Evolutionary conservation across 2,329 filamentous ascomycete genomes (phyloP).

Genomic region (Ophiocordyceps camponoti-leonardi): DNA sequence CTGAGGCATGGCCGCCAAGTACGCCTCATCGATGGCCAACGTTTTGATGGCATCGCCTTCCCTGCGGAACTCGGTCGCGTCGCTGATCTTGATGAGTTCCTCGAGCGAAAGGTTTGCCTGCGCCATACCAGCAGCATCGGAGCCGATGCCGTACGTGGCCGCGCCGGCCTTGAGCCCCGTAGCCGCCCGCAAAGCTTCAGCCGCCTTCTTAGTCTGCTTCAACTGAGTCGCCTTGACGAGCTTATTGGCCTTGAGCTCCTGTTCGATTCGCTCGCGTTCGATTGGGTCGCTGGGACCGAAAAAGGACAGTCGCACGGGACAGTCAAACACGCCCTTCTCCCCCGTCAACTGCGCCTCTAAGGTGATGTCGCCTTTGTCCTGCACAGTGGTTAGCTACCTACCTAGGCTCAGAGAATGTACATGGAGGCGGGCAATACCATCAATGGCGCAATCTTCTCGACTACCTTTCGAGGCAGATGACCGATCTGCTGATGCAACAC

Average conservation of each 20-base stretch:
- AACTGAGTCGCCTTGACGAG: constrained; percentile 41
- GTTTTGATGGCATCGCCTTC: constrained; percentile 49
- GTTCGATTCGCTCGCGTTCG: constrained; percentile 36
- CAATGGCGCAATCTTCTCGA: constrained; percentile 55
- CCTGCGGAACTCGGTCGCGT: constrained; percentile 49
- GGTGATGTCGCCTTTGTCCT: constrained; percentile 40
- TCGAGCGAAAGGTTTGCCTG: constrained; percentile 33
- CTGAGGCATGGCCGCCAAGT: constrained; percentile 54
- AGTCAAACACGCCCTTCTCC: constrained; percentile 49
- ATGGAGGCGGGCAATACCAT: constrained; percentile 29
- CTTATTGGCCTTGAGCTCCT: constrained; percentile 44
- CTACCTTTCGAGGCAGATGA: constrained; percentile 52
- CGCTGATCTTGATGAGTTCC: constrained; percentile 47
- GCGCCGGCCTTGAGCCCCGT: constrained; percentile 21
- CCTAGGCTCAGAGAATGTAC: background rate
- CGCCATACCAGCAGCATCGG: constrained; percentile 6
- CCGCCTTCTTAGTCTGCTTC: constrained; percentile 34
- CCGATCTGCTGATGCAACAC: constrained; percentile 62
- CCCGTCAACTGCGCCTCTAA: constrained; percentile 57
- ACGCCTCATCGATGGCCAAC: constrained; percentile 53
- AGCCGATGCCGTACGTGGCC: constrained; percentile 19
- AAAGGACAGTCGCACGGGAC: constrained; percentile 50
- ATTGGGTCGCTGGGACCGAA: constrained; percentile 47
- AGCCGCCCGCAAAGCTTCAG: constrained; percentile 31
- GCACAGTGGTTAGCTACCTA: constrained; percentile 1